Evolutionary conservation across 306 rosid genomes (phyloP).

Genomic region (Lathyrus oleraceus): DNA sequence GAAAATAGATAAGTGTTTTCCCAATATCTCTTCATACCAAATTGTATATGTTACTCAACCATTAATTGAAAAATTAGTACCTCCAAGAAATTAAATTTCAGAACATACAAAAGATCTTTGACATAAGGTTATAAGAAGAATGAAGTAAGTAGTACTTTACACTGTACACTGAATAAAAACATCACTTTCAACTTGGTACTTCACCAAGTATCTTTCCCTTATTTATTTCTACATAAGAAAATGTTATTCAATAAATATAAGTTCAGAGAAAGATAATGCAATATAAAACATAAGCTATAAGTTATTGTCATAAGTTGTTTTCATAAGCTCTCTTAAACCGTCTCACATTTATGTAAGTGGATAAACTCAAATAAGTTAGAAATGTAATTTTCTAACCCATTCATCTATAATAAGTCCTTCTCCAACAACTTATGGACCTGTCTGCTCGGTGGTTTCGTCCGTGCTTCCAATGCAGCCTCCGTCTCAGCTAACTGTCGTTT

Average conservation of each 20-base stretch:
- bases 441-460: conserved; percentile 78
- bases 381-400: conserved; percentile 69
- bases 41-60: conserved; percentile 32
- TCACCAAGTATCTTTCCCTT: conserved; percentile 89
- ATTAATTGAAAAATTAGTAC: conserved; percentile 33
- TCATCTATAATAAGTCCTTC: conserved; percentile 94
- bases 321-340: not conserved
- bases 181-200: conserved; percentile 82
- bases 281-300: not conserved
- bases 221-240: conserved; percentile 76
- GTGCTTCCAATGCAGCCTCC: conserved; percentile 75
- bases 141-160: conserved; percentile 29
- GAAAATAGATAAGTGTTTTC: conserved; percentile 11
- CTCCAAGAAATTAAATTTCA: conserved; percentile 30
- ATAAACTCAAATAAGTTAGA: not conserved
- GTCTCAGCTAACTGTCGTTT: conserved; percentile 84
- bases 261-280: conserved; percentile 1
- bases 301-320: not conserved
- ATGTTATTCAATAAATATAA: conserved; percentile 5
- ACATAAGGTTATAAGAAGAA: conserved; percentile 7
- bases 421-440: conserved; percentile 68
- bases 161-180: conserved; percentile 55
- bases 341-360: not conserved
- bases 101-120: conserved; percentile 32
- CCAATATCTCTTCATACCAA: conserved; percentile 27